Conservation (phyloP, 2,329 filamentous ascomycete species). For the Acephala macrosclerotiorum region DNA sequence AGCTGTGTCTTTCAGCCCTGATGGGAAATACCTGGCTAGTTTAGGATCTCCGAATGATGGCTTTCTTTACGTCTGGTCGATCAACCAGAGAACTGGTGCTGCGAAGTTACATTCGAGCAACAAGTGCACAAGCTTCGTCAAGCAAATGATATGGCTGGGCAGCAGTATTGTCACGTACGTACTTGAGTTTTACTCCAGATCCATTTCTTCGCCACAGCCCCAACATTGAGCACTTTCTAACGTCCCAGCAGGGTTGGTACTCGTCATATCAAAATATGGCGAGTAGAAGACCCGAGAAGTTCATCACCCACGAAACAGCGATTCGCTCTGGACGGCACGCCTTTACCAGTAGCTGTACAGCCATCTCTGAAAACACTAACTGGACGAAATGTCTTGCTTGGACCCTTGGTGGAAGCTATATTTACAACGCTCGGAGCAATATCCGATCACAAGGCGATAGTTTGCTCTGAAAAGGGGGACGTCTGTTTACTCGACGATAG, state of each 20-base stretch:
- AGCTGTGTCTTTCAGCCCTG: slow-evolving; percentile 86
- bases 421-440: slow-evolving; percentile 82
- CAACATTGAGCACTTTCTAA: slow-evolving; percentile 27
- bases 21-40: slow-evolving; percentile 86
- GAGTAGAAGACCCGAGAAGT: slow-evolving; percentile 71
- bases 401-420: slow-evolving; percentile 79
- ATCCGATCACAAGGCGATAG: slow-evolving; percentile 75
- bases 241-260: slow-evolving; percentile 68
- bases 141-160: slow-evolving; percentile 91
- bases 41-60: slow-evolving; percentile 91
- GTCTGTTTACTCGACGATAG: slow-evolving; percentile 86
- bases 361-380: slow-evolving; percentile 72
- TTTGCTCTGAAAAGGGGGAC: slow-evolving; percentile 88
- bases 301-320: slow-evolving; percentile 70
- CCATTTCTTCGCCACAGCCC: not conserved
- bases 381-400: slow-evolving; percentile 88
- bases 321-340: slow-evolving; percentile 54
- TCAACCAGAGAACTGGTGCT: slow-evolving; percentile 82
- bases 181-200: not conserved
- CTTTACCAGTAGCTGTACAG: slow-evolving; percentile 45
- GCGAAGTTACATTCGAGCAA: slow-evolving; percentile 86
- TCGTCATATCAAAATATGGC: slow-evolving; percentile 93
- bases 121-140: slow-evolving; percentile 87
- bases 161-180: slow-evolving; percentile 76
- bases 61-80: slow-evolving; percentile 89